Base-by-base conservation (phyloP, 2,329 filamentous ascomycete genomes). In the Magnaporthiopsis rhizophila region DNA sequence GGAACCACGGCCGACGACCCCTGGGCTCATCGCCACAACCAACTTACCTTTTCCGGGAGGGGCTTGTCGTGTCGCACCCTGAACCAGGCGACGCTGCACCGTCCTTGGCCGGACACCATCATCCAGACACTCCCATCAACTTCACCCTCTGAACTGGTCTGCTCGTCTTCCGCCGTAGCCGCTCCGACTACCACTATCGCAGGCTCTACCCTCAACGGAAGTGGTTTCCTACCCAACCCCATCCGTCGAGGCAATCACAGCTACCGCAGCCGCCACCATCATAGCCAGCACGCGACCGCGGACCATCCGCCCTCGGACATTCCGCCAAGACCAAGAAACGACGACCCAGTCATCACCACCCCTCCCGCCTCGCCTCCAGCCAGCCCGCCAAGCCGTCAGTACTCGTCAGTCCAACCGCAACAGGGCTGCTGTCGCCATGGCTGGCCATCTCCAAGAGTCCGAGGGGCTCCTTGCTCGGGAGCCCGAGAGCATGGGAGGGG, bases 401-500 rank as follows among this genome's bases (percentile, higher is more conserved):
- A 8, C 26, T 26, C 56, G 26, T n/a, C n/a, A 5, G 26, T 13
- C 56, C 56, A 58, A 18, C 26, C 56, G n/a, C 56, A 34, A 26
- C 24, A 59, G 11, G 30, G 30, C 58, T 12, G 34, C 32, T 28
- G 30, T 7, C 58, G 18, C 26, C 58, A 83, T 83, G 80, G 79
- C 78, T 7, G 13, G 36, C 6, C 36, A 38, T 38, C 67, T 70
- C 2, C 74, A 77, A 56, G 81, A 84, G 68, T 72, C 74, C 26
- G 76, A 78, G 60, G 73, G 75, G 64, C 72, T 84, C 3, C 73
- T 84, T 64, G 70, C 72, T 36, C 69, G 73, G 58, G 74, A 74
- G 6, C 80, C 79, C 8, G 74, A 83, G 75, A 82, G 79, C 65
- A 82, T 83, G 77, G 75, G 78, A 53, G 73, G 68, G 11, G 68